phyloP scores from a whole-genome alignment of 2,329 filamentous ascomycete genomes.

The Aspergillus cejpii region DNA sequence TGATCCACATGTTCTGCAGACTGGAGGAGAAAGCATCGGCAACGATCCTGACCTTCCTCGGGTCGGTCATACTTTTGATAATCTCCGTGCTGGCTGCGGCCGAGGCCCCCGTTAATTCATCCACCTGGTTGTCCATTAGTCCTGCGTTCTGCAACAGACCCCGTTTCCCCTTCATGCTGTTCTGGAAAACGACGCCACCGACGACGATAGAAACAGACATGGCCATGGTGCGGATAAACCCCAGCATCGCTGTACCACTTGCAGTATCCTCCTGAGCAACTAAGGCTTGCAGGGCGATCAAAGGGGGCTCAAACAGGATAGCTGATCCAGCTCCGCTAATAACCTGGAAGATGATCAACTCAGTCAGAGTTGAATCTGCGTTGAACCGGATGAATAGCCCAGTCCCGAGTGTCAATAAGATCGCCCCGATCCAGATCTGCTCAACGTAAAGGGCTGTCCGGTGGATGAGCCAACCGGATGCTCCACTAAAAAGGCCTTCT shows the following conservation, averaged over 20 bases:
- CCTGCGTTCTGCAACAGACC: conserved; percentile 48
- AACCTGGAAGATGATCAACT: conserved; percentile 44
- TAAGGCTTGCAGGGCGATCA: conserved; percentile 50
- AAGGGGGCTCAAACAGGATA: conserved; percentile 48
- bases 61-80: conserved; percentile 35
- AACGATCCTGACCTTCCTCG: conserved; percentile 32
- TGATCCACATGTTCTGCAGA: conserved; percentile 45
- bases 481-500: conserved; percentile 40
- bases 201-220: conserved; percentile 63
- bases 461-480: conserved; percentile 44
- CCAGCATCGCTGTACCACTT: conserved; percentile 47
- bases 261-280: conserved; percentile 46
- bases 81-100: conserved; percentile 44
- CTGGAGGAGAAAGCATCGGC: conserved; percentile 44
- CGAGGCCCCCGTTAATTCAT: conserved; percentile 33
- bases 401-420: conserved; percentile 40
- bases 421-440: conserved; percentile 40
- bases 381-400: conserved; percentile 43
- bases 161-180: conserved; percentile 34
- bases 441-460: conserved; percentile 44
- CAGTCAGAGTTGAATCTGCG: conserved; percentile 28
- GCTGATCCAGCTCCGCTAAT: conserved; percentile 48
- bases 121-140: conserved; percentile 18
- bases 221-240: conserved; percentile 58
- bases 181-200: conserved; percentile 70